Percentiles rank a stretch among this genome's conserved stretches.
These are phyloP conservation scores for Coemansia biformis DNA, from an alignment of 192 early-diverging fungal genomes.

Conservation along the genomic window DNA sequence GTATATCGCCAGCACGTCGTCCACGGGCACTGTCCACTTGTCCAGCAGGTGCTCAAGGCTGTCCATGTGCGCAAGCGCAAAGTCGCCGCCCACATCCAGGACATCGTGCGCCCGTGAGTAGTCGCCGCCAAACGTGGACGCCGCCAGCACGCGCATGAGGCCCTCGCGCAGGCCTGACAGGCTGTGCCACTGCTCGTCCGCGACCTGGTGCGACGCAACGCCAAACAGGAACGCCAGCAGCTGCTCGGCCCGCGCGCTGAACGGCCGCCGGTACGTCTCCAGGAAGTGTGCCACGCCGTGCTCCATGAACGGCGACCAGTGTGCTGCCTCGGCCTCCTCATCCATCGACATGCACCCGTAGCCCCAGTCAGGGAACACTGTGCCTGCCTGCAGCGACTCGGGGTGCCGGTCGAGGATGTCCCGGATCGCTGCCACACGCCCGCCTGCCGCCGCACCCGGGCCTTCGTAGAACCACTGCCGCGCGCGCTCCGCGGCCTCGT, in stretches of 20 bases:
- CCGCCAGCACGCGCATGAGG: constrained; percentile 34
- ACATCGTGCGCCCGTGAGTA: constrained; percentile 37
- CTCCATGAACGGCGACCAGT: constrained; percentile 50
- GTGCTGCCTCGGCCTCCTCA: constrained; percentile 42
- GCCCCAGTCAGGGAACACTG: constrained; percentile 50
- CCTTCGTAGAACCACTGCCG: constrained; percentile 37
- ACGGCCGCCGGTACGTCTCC: constrained; percentile 16
- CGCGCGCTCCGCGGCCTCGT: constrained; percentile 47
- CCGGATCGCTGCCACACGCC: constrained; percentile 8
- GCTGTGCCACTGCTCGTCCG: constrained; percentile 52
- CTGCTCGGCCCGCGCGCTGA: constrained; percentile 20
- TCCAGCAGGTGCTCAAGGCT: constrained; percentile 26
- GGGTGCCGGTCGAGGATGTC: constrained; percentile 35
- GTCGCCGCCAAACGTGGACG: constrained; percentile 42
- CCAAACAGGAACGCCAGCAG: constrained; percentile 45
- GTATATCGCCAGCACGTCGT: constrained; percentile 43
- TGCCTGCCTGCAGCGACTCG: constrained; percentile 35
- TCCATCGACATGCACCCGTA: constrained; percentile 50
- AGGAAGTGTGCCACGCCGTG: constrained; percentile 19
- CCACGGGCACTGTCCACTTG: constrained; percentile 39
- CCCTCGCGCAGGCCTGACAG: constrained; percentile 40
- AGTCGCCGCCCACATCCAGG: constrained; percentile 48
- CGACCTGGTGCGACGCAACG: constrained; percentile 44
- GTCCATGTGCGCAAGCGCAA: constrained; percentile 48
- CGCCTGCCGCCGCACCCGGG: neutral